phyloP scores from a whole-genome alignment of 148 eudicot species.

The Pouteria glomerata region DNA sequence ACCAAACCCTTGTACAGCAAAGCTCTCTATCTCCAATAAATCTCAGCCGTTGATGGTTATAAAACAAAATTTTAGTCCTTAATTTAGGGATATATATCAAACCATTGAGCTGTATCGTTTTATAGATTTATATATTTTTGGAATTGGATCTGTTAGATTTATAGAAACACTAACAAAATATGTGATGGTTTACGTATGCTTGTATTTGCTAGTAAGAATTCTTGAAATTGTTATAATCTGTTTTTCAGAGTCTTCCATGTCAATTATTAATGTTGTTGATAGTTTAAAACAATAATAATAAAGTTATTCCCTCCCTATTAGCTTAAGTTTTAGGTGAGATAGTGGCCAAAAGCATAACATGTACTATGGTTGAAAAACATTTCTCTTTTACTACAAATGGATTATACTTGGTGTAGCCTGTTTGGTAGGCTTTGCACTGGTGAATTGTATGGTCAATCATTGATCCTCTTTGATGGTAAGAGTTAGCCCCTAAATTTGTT shows the following conservation, averaged over 20 bases:
- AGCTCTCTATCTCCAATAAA: too few species aligned
- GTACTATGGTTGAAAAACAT: neutral
- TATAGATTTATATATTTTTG: too few species aligned
- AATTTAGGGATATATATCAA: too few species aligned
- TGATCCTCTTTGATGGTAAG: neutral
- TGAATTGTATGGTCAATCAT: neutral
- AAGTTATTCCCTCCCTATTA: too few species aligned
- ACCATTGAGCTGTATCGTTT: too few species aligned
- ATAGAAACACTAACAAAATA: neutral
- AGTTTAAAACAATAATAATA: neutral
- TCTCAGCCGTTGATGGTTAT: too few species aligned
- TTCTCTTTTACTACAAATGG: neutral
- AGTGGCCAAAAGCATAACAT: too few species aligned
- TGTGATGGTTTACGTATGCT: neutral
- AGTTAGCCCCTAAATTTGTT: neutral
- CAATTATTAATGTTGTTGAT: neutral
- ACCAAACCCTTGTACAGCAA: too few species aligned
- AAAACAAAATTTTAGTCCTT: too few species aligned
- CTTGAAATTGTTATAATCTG: neutral
- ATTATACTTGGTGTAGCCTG: neutral
- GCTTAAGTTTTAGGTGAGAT: too few species aligned
- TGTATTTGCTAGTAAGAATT: neutral
- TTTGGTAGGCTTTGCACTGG: neutral
- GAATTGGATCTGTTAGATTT: neutral
- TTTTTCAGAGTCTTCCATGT: neutral